phyloP scores from a whole-genome alignment of 176 grass and related monocot species.

The Triticum dicoccoides region DNA sequence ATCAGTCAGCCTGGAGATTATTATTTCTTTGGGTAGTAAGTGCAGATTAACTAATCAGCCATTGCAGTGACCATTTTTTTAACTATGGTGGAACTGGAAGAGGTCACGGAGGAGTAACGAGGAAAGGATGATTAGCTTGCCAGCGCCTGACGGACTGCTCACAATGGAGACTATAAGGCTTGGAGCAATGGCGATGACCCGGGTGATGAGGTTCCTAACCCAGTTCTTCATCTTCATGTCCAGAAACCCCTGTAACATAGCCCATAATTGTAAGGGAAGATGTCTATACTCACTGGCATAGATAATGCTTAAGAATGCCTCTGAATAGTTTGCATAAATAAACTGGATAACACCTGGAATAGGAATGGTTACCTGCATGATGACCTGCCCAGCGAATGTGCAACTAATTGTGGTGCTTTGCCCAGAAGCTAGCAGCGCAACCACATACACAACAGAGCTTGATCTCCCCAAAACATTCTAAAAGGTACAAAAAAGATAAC shows the following conservation, averaged over 20 bases:
- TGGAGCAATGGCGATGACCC: constrained; percentile 59
- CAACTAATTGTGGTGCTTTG: constrained; percentile 90
- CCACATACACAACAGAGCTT: constrained; percentile 64
- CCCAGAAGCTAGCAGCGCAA: constrained; percentile 79
- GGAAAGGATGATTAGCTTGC: constrained; percentile 56
- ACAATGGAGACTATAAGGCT: constrained; percentile 60
- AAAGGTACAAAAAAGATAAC: background rate
- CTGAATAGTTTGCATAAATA: background rate
- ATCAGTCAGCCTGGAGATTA: background rate
- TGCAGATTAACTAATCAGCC: background rate
- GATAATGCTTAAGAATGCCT: background rate
- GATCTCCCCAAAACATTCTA: constrained; percentile 68
- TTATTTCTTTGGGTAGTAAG: background rate
- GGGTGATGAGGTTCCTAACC: constrained; percentile 68
- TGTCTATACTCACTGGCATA: background rate
- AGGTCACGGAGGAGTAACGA: constrained; percentile 26
- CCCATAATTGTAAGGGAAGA: background rate
- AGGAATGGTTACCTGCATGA: constrained; percentile 54
- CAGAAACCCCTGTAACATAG: constrained; percentile 59
- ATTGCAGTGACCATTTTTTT: background rate
- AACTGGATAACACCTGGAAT: background rate
- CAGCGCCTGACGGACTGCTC: constrained; percentile 45
- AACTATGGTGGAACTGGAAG: background rate
- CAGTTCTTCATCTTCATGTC: constrained; percentile 82
- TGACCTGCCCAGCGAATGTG: constrained; percentile 86